Evolutionary conservation across 2,329 filamentous ascomycete genomes (phyloP).

Genomic region (Aureobasidium leucospermi): DNA sequence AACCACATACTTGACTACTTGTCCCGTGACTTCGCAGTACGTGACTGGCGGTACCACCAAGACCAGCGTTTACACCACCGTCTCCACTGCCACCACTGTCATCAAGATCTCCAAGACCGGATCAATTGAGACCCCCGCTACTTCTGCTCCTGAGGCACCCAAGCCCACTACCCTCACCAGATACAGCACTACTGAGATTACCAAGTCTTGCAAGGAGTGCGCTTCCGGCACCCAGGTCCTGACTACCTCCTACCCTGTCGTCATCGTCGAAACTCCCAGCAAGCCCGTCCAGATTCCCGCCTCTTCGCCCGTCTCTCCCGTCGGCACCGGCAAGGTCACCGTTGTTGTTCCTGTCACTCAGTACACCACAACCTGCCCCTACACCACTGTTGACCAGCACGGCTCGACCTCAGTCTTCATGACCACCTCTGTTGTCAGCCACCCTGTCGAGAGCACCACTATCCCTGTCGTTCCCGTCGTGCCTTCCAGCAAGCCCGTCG

Average conservation of each 20-base stretch:
- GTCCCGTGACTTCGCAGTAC: slow-evolving; percentile 9
- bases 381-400: neutral
- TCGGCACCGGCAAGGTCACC: slow-evolving; percentile 3
- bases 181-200: slow-evolving; percentile 24
- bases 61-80: neutral
- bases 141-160: neutral
- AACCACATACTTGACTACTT: slow-evolving; percentile 13
- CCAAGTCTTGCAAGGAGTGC: slow-evolving; percentile 28
- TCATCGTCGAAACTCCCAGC: neutral
- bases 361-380: slow-evolving; percentile 21
- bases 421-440: slow-evolving; percentile 32
- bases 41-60: neutral
- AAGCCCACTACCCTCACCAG: slow-evolving; percentile 17
- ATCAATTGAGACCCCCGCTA: neutral
- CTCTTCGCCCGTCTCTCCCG: neutral
- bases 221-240: slow-evolving; percentile 16
- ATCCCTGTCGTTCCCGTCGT: neutral
- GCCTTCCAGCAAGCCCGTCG: neutral
- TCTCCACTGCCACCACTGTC: neutral
- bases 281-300: neutral
- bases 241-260: slow-evolving; percentile 11
- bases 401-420: slow-evolving; percentile 33
- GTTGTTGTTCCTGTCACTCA: slow-evolving; percentile 1
- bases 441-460: neutral
- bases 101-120: slow-evolving; percentile 5